A percentile compares a stretch with the other conserved stretches of the same genome.
These are phyloP conservation scores for Chaetomium globosum DNA, from an alignment of 2,329 filamentous ascomycete genomes.

Conservation along the genomic window DNA sequence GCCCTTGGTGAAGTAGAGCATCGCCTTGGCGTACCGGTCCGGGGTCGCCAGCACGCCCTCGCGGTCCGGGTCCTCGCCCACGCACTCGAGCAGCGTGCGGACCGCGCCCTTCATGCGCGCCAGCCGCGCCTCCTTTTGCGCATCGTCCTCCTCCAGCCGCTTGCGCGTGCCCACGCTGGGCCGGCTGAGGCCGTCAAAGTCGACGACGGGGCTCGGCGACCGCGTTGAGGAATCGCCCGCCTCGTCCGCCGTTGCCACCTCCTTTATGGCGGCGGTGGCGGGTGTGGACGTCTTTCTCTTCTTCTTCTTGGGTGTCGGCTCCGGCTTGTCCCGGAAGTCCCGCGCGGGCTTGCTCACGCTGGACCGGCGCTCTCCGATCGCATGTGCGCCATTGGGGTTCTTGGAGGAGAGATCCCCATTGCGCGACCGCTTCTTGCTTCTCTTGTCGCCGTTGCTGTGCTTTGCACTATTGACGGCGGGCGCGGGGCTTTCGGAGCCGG, in stretches of 20 bases:
- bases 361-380: conserved; percentile 49
- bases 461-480: conserved; percentile 36
- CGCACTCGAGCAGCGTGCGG: conserved; percentile 67
- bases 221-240: conserved; percentile 43
- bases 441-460: conserved; percentile 39
- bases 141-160: conserved; percentile 59
- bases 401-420: conserved; percentile 19
- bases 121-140: conserved; percentile 55
- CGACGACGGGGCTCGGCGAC: conserved; percentile 61
- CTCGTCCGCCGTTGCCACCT: conserved; percentile 36
- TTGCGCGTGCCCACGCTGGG: conserved; percentile 66
- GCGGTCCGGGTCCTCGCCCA: conserved; percentile 68
- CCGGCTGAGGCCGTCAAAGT: conserved; percentile 63
- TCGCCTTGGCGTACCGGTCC: conserved; percentile 87
- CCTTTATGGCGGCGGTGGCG: conserved; percentile 32
- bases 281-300: conserved; percentile 38
- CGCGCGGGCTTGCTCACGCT: conserved; percentile 64
- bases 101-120: conserved; percentile 64
- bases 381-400: conserved; percentile 22
- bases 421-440: conserved; percentile 29
- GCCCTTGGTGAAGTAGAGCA: conserved; percentile 94
- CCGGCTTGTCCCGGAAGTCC: conserved; percentile 60
- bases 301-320: conserved; percentile 45
- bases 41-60: conserved; percentile 70
- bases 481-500: conserved; percentile 40